Percentiles rank a stretch among this genome's conserved stretches.
Evolutionary conservation across 345 rosid genomes (phyloP).

Genomic region (Moricandia moricandioides): DNA sequence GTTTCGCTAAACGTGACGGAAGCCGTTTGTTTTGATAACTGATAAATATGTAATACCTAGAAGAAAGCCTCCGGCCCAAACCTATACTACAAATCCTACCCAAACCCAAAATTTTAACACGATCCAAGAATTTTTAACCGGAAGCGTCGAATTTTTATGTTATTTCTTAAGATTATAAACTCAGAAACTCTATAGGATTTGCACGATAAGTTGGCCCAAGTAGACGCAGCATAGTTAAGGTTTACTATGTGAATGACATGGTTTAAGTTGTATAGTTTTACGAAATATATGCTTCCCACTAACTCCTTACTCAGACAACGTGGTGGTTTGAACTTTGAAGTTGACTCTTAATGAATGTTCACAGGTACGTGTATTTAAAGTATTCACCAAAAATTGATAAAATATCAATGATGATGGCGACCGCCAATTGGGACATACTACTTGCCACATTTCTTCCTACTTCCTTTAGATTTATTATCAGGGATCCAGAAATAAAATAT

Average conservation of each 20-base stretch:
- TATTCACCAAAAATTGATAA: slow-evolving; percentile 3
- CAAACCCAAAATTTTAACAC: neutral
- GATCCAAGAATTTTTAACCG: neutral
- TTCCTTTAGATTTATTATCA: too few species aligned
- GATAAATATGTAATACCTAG: neutral
- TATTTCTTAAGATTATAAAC: neutral
- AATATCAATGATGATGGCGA: neutral
- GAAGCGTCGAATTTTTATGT: neutral
- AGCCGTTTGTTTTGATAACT: neutral
- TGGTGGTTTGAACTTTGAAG: neutral
- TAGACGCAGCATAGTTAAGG: neutral
- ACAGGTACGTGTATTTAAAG: neutral
- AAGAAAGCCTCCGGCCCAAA: neutral
- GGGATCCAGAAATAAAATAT: too few species aligned
- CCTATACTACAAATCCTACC: neutral
- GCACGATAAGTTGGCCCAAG: neutral
- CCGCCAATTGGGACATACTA: slow-evolving; percentile 2
- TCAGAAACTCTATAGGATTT: neutral
- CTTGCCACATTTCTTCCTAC: slow-evolving; percentile 23
- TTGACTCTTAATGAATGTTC: slow-evolving; percentile 12
- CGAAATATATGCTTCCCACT: neutral
- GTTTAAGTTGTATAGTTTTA: neutral
- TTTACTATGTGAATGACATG: neutral
- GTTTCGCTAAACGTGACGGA: neutral
- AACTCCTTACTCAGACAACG: neutral